Conservation (phyloP, 2,329 filamentous ascomycete species). For the Botryotinia convoluta region DNA sequence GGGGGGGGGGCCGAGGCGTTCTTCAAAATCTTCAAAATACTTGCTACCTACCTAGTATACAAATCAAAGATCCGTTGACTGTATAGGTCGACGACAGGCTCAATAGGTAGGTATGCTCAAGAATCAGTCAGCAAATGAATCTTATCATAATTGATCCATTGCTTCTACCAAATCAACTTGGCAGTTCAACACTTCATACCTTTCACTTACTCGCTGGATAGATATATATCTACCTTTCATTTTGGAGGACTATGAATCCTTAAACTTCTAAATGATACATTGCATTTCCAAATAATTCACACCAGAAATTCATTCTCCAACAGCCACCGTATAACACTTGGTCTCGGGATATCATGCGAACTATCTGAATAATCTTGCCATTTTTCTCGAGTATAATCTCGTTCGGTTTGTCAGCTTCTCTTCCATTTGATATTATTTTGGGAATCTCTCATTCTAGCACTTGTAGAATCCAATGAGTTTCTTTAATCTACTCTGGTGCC, state of each 20-base stretch:
- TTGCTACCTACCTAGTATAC: background rate
- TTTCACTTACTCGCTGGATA: background rate
- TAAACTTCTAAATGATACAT: background rate
- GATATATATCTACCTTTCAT: too few relatives aligned
- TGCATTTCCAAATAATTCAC: background rate
- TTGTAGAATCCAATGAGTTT: background rate
- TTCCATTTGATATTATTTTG: background rate
- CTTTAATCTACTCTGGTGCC: background rate
- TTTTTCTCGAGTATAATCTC: background rate
- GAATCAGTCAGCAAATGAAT: background rate
- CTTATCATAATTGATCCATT: background rate
- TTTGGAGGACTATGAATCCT: background rate
- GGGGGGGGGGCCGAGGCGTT: too few relatives aligned
- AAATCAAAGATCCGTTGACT: background rate
- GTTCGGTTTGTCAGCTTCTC: background rate
- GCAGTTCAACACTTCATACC: background rate
- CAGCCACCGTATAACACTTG: background rate
- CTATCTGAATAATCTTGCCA: background rate
- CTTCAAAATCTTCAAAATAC: background rate
- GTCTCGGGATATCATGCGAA: background rate
- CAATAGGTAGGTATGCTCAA: background rate
- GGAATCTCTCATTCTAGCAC: background rate
- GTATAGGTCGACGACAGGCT: background rate
- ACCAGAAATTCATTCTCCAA: background rate
- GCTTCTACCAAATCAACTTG: background rate